Conservation (phyloP, 345 rosid genomes). For the Cochlearia excelsa region DNA sequence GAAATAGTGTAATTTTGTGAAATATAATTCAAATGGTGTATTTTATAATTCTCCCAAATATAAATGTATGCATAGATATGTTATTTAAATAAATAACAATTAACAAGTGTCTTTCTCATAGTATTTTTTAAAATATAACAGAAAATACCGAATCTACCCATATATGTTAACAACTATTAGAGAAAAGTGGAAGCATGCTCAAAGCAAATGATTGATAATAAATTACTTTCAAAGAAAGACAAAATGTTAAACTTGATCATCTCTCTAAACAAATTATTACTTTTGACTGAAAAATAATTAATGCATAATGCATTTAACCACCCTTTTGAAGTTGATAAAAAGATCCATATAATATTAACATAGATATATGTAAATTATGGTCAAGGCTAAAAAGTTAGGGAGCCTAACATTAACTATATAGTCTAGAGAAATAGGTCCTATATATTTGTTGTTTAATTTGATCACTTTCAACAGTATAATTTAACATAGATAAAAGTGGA, state of each 20-base stretch:
- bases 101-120: slow-evolving; percentile 16
- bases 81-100: slow-evolving; percentile 1
- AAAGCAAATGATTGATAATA: slow-evolving; percentile 26
- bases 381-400: slow-evolving; percentile 25
- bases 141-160: slow-evolving; percentile 10
- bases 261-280: slow-evolving; percentile 21
- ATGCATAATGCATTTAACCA: slow-evolving; percentile 13
- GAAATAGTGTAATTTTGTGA: too few species aligned
- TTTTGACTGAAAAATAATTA: slow-evolving; percentile 26
- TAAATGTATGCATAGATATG: not conserved
- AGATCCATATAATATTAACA: slow-evolving; percentile 11
- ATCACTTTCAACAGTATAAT: slow-evolving; percentile 14
- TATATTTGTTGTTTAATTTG: slow-evolving; percentile 7
- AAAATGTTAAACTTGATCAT: slow-evolving; percentile 30
- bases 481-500: not conserved
- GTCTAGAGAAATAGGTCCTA: slow-evolving; percentile 25
- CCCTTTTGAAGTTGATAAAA: slow-evolving; percentile 20
- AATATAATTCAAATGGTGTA: too few species aligned
- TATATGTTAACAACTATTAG: slow-evolving; percentile 7
- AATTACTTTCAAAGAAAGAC: slow-evolving; percentile 31
- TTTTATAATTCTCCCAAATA: not conserved
- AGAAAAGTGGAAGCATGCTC: slow-evolving; percentile 35
- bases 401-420: slow-evolving; percentile 27
- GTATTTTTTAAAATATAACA: not conserved
- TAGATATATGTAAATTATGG: slow-evolving; percentile 15